Percentiles rank a stretch among this genome's conserved stretches.
Conservation (phyloP, 208 protist genomes). For the Trypanosoma conorhini region DNA sequence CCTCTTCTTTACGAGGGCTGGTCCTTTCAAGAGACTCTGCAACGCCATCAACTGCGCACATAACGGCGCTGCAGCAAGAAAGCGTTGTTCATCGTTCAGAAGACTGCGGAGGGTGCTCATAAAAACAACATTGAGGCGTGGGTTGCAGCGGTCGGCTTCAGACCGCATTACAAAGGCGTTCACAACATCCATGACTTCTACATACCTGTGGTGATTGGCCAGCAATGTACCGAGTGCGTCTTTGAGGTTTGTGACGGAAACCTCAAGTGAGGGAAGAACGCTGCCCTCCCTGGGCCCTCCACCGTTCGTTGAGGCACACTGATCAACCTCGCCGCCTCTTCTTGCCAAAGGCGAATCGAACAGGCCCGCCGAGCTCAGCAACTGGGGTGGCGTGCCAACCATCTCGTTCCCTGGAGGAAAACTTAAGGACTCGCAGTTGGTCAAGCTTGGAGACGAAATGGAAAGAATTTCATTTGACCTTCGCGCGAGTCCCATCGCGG, state of each 20-base stretch:
- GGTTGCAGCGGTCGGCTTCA: slow-evolving; percentile 50
- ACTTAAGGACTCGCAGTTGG: not conserved
- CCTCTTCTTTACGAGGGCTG: not conserved
- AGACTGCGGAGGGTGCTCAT: slow-evolving; percentile 53
- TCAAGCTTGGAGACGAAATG: not conserved
- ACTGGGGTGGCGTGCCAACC: not conserved
- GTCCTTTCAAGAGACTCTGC: slow-evolving; percentile 37
- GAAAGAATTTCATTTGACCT: not conserved
- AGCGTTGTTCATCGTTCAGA: slow-evolving; percentile 48
- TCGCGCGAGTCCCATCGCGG: not conserved
- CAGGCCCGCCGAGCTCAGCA: not conserved
- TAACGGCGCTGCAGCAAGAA: slow-evolving; percentile 51
- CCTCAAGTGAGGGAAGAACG: slow-evolving; percentile 39
- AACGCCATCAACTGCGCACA: slow-evolving; percentile 76
- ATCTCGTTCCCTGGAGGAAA: not conserved
- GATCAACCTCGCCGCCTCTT: not conserved
- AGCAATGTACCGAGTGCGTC: slow-evolving; percentile 47
- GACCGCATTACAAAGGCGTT: slow-evolving; percentile 44
- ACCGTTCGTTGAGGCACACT: not conserved
- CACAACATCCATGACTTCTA: slow-evolving; percentile 55
- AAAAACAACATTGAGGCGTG: slow-evolving; percentile 60
- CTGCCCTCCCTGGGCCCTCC: not conserved
- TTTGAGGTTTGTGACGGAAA: slow-evolving; percentile 45
- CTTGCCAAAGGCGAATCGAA: not conserved
- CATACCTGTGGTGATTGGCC: slow-evolving; percentile 37